Evolutionary conservation across 1,139 yeast genomes (phyloP).

Genomic region (Yamadazyma atlantica): DNA sequence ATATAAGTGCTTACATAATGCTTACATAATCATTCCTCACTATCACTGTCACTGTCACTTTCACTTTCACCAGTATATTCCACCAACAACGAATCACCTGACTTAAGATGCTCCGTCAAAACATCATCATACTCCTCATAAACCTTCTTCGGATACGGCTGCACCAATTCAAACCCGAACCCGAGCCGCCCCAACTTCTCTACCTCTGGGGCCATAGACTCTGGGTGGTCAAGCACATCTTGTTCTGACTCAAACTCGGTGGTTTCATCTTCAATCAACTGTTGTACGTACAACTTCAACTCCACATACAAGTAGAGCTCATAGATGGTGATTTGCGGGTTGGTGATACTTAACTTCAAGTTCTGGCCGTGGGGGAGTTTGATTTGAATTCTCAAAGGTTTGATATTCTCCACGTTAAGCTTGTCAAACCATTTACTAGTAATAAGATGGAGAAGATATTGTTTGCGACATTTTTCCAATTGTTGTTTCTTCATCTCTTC

Average conservation of each 20-base stretch:
- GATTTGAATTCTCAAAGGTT: conserved; percentile 30
- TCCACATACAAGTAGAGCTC: conserved; percentile 71
- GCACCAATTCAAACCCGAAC: conserved; percentile 40
- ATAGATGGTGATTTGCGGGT: conserved; percentile 42
- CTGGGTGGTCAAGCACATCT: conserved; percentile 9
- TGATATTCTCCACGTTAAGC: conserved; percentile 12
- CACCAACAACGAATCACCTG: conserved; percentile 43
- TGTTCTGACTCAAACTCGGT: conserved; percentile 7
- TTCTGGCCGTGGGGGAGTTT: conserved; percentile 60
- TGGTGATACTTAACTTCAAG: conserved; percentile 44
- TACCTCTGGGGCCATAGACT: too few relatives aligned
- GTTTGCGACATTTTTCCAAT: conserved; percentile 11
- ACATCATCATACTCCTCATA: conserved; percentile 21
- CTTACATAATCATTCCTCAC: background rate
- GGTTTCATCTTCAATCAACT: conserved; percentile 12
- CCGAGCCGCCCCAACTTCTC: too few relatives aligned
- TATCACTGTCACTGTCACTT: background rate
- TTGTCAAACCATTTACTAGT: conserved; percentile 17
- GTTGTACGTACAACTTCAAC: conserved; percentile 28
- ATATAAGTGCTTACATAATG: too few relatives aligned
- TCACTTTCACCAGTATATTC: conserved; percentile 20
- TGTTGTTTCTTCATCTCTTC: conserved; percentile 16
- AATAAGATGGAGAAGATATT: conserved; percentile 15
- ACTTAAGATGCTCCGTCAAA: conserved; percentile 28
- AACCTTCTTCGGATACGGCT: conserved; percentile 44